Evolutionary conservation across 495 filamentous ascomycete species (phyloP).

Genomic region (Hapsidospora chrysogenum): DNA sequence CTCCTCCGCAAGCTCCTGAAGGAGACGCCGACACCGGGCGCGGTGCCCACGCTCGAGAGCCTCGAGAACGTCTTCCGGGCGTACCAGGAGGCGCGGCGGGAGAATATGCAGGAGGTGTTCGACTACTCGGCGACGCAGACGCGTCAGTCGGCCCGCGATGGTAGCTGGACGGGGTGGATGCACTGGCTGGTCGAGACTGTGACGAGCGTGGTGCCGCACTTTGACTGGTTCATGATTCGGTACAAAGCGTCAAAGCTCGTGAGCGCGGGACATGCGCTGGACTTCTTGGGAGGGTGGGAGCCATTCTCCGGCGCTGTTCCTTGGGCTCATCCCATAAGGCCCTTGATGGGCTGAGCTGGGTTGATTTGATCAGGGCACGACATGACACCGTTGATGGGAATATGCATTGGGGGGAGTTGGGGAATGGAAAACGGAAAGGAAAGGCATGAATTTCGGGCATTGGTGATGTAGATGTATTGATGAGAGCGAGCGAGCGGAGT

Average conservation of each 20-base stretch:
- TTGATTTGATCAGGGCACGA: no score
- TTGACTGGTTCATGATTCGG: background rate
- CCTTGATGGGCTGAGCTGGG: background rate
- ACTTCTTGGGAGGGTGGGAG: conserved; percentile 1
- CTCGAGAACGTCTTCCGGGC: background rate
- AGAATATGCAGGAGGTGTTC: background rate
- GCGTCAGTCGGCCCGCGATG: background rate
- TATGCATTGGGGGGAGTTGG: no score
- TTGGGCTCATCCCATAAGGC: conserved; percentile 7
- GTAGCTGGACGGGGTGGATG: background rate
- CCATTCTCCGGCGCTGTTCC: conserved; percentile 1
- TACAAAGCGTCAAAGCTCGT: background rate
- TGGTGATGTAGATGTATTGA: background rate
- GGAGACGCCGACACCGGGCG: background rate
- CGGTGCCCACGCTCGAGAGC: background rate
- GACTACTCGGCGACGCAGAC: background rate
- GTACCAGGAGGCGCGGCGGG: background rate
- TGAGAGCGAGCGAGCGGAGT: no score
- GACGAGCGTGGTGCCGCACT: background rate
- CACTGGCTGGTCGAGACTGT: background rate
- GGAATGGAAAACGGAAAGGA: no score
- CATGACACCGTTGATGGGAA: no score
- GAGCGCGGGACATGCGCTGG: background rate
- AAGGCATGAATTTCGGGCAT: no score
- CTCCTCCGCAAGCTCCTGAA: conserved; percentile 5